Base-by-base conservation (phyloP, 2,329 filamentous ascomycete genomes). In the Verticillium zaregamsianum region DNA sequence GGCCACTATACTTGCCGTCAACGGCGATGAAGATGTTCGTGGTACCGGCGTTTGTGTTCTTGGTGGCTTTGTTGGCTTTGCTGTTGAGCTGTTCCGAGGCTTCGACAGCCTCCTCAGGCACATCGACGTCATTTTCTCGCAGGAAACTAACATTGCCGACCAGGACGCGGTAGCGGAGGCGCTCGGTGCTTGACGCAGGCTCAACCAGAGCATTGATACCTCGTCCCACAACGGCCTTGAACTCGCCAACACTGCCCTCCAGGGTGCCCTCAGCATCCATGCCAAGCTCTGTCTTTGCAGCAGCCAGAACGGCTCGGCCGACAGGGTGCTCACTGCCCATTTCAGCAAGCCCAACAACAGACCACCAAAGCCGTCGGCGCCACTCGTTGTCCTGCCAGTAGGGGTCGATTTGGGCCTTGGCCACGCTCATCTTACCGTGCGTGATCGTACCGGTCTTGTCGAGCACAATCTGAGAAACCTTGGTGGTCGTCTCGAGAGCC, bases 361-460 rank as follows among this genome's bases (percentile, higher is more conserved):
- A 85, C 89, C 89, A 92, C 89, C 89, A 92, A 1, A 92, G 76
- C 39, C 90, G 81, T 58, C 89, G 83, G 20, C 89, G 83, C 73
- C 90, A 83, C 73, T 92, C 89, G 5, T 55, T 88, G 28, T 83
- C 82, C 54, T 84, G 81, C 94, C 94, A 98, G 2, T 81, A 75
- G 8, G 86, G 77, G 35, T 85, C 85, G 39, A 94, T 81, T 58
- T 86, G 87, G 25, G 85, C 81, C 62, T 88, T 86, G 8, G 92
- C 90, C 20, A 98, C 93, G 64, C 86, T 96, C 93, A 99, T 98
- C 76, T 93, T 96, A 55, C 95, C 95, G 68, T 95, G 86, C 0
- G 95, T 99, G 63, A 99, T 83, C 3, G 94, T 98, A 33, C 94
- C 94, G 2, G 94, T 98, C 83, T 98, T 98, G 79, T 98, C 94